Base-by-base conservation (phyloP, 768 basidiomycete species). In the Macrocybe gigantea region DNA sequence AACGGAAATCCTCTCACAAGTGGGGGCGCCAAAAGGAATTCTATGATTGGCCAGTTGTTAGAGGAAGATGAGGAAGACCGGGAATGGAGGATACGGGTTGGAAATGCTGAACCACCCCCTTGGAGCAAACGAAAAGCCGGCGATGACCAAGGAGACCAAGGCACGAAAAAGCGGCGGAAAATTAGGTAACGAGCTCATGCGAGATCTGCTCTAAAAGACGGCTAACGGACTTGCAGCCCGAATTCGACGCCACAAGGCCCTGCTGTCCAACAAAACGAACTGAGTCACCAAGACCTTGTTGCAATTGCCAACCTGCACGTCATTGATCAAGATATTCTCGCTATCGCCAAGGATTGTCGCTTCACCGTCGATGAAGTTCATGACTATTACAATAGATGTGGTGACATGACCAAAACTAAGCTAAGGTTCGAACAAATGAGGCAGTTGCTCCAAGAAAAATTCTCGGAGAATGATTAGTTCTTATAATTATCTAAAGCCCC, bases 361-460 rank as follows among this genome's bases (percentile, higher is more conserved):
- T 91, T 91, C 60, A 85, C 85, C 1, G 60, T 79, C 1, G 82
- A 83, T 52, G 88, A 91, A 63, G 87, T 91, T 10, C 77, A 83
- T 57, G 85, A 84, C 57, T 87, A 79, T 60, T 88, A 88, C 51
- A 83, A 88, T 57, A 78, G 73, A 51, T 83, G 76, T 49, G 82
- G 83, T 10, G 85, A 88, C 55, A 79, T 88, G 75, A 75, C 71
- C 33, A 73, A 74, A 41, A 88, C 88, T 7, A 74, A 77, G 53
- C 62, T 52, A 15, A 74, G 85, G 32, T 90, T 91, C 60, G 77
- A 77, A 54, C 76, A 63, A 55, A 86, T 89, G 83, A 75, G 88
- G 22, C 71, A 76, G 40, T 49, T 70, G 42, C 61, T 77, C n/a
- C 56, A 62, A 36, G 61, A 63, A 31, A 68, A 58, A 33, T 75